Base-by-base conservation (phyloP, 345 rosid genomes). In the Salix viminalis region DNA sequence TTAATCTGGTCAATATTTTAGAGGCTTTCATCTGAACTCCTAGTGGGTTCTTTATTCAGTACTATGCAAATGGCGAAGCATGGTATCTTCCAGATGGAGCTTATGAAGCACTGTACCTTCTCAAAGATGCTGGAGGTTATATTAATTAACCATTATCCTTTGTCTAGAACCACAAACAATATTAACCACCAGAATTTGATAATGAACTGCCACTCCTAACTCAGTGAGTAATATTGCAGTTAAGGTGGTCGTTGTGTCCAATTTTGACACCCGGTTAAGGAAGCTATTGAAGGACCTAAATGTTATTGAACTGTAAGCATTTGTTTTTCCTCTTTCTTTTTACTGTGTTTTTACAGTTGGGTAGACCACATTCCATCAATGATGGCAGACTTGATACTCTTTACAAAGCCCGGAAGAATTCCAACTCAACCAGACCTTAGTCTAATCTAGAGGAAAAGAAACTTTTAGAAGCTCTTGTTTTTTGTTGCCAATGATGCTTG, bases 71-170 rank as follows among this genome's bases (percentile, higher is more conserved):
- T 79, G 95, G 92, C 6, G 83, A 89, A 78, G 98, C 97, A 2
- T 94, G 98, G 98, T 86, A 66, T 78, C 97, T 94, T 81, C 97
- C 98, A 26, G 85, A 86, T 74, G 94, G 91, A 84, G 91, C 98
- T 79, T 76, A 81, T 30, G 87, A 89, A 78, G 86, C 91, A 65
- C 84, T 92, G 79, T 68, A 75, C 58, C 77, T 77, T 80, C 91
- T 94, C 50, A 92, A 89, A 86, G 89, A 87, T 81, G 89, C 91
- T 58, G 98, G 97, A 92, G 98, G 97, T 94, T 77, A 81, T 86
- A 77, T 65, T 78, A 73, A 74, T 75, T 11, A 48, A 72, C 76
- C 70, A 71, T 78, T 86, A 74, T 81, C 76, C 80, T 75, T 81
- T 72, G 46, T 76, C 71, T 75, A 82, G 69, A 71, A 23, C 50